Percentiles rank a stretch among this genome's conserved stretches.
Evolutionary conservation across 345 rosid species (phyloP).

Genomic region (Corymbia maculata): DNA sequence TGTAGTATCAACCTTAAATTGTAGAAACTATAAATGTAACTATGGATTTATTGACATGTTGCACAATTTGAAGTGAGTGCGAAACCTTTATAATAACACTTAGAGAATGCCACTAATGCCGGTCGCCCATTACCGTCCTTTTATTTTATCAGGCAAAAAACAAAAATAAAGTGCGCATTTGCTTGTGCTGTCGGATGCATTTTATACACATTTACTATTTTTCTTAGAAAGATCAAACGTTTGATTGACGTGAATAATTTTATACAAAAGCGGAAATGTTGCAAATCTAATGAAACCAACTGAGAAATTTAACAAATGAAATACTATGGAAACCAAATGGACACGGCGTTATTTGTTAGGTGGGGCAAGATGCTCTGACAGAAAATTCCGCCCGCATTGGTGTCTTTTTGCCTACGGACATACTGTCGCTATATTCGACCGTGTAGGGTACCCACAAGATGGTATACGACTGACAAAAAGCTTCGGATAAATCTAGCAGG

Average conservation of each 20-base stretch:
- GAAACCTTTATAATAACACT: no score
- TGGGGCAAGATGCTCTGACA: neutral
- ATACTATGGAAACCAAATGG: neutral
- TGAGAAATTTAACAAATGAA: neutral
- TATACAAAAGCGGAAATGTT: neutral
- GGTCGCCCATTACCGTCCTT: neutral
- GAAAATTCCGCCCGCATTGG: neutral
- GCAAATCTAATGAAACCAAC: neutral
- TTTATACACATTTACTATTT: neutral
- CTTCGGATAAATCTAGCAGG: neutral
- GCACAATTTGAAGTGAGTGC: no score
- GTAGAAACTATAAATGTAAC: no score
- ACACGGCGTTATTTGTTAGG: neutral
- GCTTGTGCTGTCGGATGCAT: neutral
- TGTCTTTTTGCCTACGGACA: neutral
- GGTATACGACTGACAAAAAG: neutral
- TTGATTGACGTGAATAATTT: neutral
- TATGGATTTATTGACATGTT: no score
- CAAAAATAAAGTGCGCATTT: no score
- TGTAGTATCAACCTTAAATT: no score
- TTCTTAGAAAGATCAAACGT: neutral
- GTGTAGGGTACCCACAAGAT: no score
- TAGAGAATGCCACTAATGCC: neutral
- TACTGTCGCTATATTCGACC: neutral
- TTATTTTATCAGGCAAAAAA: no score